Evolutionary conservation across 345 rosid genomes (phyloP), one percentile per base, ranked within the genome.

Genomic region (Rhizophora apiculata): DNA sequence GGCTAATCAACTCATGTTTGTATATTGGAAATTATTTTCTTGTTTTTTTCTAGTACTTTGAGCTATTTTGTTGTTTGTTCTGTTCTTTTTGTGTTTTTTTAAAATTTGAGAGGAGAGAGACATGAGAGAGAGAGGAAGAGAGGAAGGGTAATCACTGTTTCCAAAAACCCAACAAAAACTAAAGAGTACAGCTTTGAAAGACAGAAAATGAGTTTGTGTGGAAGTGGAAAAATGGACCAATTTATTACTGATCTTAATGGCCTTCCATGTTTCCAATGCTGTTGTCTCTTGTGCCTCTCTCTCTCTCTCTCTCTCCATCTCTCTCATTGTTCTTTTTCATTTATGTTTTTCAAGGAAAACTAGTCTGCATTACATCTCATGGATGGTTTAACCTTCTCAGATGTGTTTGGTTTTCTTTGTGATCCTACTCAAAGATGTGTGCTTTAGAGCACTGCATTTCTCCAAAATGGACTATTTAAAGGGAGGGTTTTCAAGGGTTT

Each of bases 211-310:
- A 15, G 51, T 69, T 60, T 43, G 20, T 6, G 8, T 60, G 16
- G 31, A 69, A 69, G 57, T 51, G 59, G 58, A 29, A 65, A 21
- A 21, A 51, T 4, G 31, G 37, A 15, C 8, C 70, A 32, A 57
- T 65, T 64, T 30, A 30, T 31, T 64, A 8, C 51, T 55, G 34
- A 51, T 67, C 34, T 75, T 75, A 63, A 55, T 64, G 8, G 20
- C 63, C 53, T 52, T 65, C 43, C 63, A 2, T 58, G 46, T 67
- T 74, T 31, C 79, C 65, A 60, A 64, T 62, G 26, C 76, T 69
- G 53, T 31, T 72, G 20, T 53, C 57, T 9, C 70, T 24, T 55
- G 36, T 26, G 16, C 26, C 48, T 34, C 8, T 27, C 4, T 22
- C 21, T 21, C 36, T 26, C 32, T 29, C 46, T 21, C 1, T 39